Evolutionary conservation across 148 eudicot species (phyloP).

Genomic region (Nyssa sinensis): DNA sequence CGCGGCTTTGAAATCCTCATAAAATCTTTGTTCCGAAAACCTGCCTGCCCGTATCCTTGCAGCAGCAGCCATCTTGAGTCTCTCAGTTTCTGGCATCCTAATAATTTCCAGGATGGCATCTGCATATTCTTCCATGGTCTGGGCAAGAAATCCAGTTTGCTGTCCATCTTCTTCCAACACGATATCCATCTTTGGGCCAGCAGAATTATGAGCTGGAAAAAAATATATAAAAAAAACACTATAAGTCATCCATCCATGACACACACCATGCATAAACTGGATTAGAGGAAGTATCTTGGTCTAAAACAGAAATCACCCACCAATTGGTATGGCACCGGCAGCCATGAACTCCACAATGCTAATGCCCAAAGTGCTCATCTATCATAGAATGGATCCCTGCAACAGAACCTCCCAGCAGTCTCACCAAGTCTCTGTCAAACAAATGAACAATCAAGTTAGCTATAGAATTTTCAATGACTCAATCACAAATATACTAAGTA

Average conservation of each 20-base stretch:
- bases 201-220: conserved; percentile 87
- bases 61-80: conserved; percentile 75
- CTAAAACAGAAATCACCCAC: conserved; percentile 29
- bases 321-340: conserved; percentile 95
- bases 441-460: background rate
- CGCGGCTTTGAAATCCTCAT: conserved; percentile 69
- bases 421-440: conserved; percentile 76
- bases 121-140: conserved; percentile 65
- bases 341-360: conserved; percentile 97
- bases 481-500: background rate
- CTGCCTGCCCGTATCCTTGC: conserved; percentile 79
- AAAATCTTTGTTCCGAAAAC: conserved; percentile 82
- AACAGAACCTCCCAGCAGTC: conserved; percentile 75
- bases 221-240: background rate
- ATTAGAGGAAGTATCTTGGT: background rate
- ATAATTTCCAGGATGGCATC: conserved; percentile 62
- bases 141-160: conserved; percentile 74
- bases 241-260: conserved; percentile 1
- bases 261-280: background rate
- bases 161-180: conserved; percentile 81
- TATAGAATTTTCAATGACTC: background rate
- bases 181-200: conserved; percentile 97
- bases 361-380: conserved; percentile 97
- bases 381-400: conserved; percentile 92
- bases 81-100: conserved; percentile 54